Conservation (phyloP, 768 basidiomycete genomes). For the Mycena rosella region DNA sequence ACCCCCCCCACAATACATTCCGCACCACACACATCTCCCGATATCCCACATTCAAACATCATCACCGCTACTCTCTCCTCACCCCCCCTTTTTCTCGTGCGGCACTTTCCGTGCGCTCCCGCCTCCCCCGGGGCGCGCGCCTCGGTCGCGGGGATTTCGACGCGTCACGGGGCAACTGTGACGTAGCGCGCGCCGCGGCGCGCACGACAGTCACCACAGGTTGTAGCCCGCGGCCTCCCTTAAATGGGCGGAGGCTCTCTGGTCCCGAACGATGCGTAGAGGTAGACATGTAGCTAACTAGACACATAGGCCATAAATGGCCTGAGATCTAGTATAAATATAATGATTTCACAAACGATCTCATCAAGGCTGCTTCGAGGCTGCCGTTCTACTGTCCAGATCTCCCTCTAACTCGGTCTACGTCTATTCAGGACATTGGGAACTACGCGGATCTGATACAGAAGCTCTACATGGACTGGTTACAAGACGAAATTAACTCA, state of each 20-base stretch:
- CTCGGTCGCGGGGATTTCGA: background rate
- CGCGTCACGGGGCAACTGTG: background rate
- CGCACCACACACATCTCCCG: background rate
- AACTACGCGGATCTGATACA: too few species aligned
- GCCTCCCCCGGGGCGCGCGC: too few species aligned
- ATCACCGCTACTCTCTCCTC: too few species aligned
- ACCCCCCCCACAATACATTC: background rate
- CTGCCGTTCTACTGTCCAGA: too few species aligned
- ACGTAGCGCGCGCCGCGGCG: constrained; percentile 3
- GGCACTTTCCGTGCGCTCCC: too few species aligned
- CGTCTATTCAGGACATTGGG: too few species aligned
- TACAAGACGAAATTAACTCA: too few species aligned
- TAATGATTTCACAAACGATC: background rate
- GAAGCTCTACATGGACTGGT: too few species aligned
- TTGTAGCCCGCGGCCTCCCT: background rate
- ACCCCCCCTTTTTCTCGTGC: too few species aligned
- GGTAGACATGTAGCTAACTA: background rate
- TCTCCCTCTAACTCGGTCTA: too few species aligned
- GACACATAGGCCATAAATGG: background rate
- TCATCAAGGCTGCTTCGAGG: too few species aligned
- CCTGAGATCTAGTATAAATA: background rate
- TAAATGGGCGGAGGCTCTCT: background rate
- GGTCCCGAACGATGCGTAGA: background rate
- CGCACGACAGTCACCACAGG: constrained; percentile 1
- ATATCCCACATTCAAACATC: too few species aligned